phyloP scores from a whole-genome alignment of 1,284 basidiomycete species.

The Laetiporus sulphureus region DNA sequence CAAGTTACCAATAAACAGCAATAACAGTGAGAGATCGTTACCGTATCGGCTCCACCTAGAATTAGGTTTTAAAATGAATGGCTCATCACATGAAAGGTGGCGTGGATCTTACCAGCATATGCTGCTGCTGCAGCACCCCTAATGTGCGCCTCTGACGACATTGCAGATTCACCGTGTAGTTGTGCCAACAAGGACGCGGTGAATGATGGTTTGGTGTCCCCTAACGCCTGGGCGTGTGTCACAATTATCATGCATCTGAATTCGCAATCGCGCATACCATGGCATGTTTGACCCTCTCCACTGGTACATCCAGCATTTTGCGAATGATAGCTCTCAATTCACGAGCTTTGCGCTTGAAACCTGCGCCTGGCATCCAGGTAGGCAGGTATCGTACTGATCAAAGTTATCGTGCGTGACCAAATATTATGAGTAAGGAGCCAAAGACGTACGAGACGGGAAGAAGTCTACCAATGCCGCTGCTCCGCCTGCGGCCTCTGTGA shows the following conservation, averaged over 20 bases:
- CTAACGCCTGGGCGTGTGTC: conserved; percentile 11
- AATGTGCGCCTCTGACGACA: conserved; percentile 19
- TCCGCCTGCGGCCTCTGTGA: conserved; percentile 16
- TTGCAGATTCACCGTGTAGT: conserved; percentile 10
- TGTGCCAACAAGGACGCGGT: too few species aligned
- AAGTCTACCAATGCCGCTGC: conserved; percentile 24
- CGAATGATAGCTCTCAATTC: not conserved
- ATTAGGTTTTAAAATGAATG: not conserved
- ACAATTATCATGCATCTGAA: not conserved
- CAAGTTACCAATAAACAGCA: not conserved
- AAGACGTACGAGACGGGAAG: conserved; percentile 17
- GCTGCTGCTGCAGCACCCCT: conserved; percentile 20
- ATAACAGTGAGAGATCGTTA: conserved; percentile 1
- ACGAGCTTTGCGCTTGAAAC: conserved; percentile 1
- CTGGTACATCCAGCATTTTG: conserved; percentile 19
- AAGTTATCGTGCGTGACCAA: not conserved
- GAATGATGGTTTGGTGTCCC: conserved; percentile 19
- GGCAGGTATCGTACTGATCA: conserved; percentile 1
- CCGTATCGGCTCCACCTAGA: conserved; percentile 22
- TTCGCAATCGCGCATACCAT: conserved; percentile 10
- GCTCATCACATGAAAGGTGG: not conserved
- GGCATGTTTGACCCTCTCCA: conserved; percentile 18
- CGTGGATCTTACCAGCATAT: conserved; percentile 17
- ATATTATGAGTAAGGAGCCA: not conserved
- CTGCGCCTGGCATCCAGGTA: conserved; percentile 2